phyloP scores from a whole-genome alignment of 1,284 basidiomycete genomes.

The Ceratobasidium sp. region DNA sequence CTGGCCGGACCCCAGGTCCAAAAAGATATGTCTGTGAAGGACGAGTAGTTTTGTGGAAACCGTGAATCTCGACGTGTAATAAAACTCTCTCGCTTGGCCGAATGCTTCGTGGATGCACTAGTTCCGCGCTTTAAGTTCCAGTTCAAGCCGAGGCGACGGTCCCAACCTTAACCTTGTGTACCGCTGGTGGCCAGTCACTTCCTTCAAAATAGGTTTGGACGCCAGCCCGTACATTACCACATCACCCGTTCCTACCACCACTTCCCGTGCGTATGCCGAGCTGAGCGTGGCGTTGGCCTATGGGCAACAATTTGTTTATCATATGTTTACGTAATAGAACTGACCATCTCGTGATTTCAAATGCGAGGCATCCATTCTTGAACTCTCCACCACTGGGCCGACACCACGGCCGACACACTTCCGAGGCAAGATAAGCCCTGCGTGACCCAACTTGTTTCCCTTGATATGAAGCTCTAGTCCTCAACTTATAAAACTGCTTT shows the following conservation, averaged over 20 bases:
- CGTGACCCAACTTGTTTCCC: not conserved
- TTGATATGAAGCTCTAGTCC: constrained; percentile 15
- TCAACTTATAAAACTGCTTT: not conserved
- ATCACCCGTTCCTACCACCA: too few relatives aligned
- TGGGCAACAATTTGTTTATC: not conserved
- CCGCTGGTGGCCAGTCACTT: too few relatives aligned
- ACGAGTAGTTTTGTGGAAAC: not conserved
- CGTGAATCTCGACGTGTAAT: constrained; percentile 4
- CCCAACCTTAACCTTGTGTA: too few relatives aligned
- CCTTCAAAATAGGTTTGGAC: too few relatives aligned
- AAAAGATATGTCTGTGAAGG: constrained; percentile 46
- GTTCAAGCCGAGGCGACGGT: too few relatives aligned
- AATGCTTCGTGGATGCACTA: not conserved
- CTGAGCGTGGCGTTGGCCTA: too few relatives aligned
- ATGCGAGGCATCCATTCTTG: not conserved
- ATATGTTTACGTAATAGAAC: not conserved
- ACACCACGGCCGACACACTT: too few relatives aligned
- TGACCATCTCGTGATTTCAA: not conserved
- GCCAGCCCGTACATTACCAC: too few relatives aligned
- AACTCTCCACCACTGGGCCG: not conserved
- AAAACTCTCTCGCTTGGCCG: not conserved
- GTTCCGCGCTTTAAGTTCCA: not conserved
- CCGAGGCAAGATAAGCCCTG: not conserved
- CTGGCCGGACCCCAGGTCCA: constrained; percentile 25
- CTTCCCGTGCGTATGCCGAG: too few relatives aligned